phyloP scores from a whole-genome alignment of 208 protist species.

The Leishmania aethiopica region DNA sequence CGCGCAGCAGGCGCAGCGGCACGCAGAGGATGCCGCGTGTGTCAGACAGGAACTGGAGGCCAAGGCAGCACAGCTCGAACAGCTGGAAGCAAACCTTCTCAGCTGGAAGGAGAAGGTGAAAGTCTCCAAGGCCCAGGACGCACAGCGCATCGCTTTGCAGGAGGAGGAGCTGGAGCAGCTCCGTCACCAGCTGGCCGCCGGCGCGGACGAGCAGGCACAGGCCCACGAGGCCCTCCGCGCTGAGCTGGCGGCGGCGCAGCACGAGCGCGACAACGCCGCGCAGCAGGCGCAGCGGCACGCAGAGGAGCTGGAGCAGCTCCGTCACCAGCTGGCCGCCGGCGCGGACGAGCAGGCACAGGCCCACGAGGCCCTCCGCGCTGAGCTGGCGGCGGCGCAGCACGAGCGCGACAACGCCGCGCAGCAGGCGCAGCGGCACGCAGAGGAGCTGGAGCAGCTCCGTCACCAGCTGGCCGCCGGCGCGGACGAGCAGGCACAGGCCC shows the following conservation, averaged over 20 bases:
- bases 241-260: too few species aligned
- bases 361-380: not conserved
- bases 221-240: too few species aligned
- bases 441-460: not conserved
- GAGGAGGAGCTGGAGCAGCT: slow-evolving; percentile 3
- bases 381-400: not conserved
- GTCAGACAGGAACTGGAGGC: slow-evolving; percentile 5
- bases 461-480: not conserved
- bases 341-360: not conserved
- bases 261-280: too few species aligned
- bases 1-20: not conserved
- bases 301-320: not conserved
- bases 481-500: not conserved
- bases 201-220: too few species aligned
- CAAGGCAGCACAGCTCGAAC: not conserved
- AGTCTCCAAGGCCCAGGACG: slow-evolving; percentile 31
- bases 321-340: not conserved
- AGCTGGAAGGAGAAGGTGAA: slow-evolving; percentile 78
- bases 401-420: not conserved
- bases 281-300: not conserved
- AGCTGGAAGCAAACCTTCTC: not conserved
- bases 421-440: not conserved
- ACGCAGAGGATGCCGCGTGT: not conserved
- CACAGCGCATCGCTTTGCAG: not conserved
- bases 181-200: too few species aligned